Conservation (phyloP, 176 grass and related monocot species). For the Lolium multiflorum region DNA sequence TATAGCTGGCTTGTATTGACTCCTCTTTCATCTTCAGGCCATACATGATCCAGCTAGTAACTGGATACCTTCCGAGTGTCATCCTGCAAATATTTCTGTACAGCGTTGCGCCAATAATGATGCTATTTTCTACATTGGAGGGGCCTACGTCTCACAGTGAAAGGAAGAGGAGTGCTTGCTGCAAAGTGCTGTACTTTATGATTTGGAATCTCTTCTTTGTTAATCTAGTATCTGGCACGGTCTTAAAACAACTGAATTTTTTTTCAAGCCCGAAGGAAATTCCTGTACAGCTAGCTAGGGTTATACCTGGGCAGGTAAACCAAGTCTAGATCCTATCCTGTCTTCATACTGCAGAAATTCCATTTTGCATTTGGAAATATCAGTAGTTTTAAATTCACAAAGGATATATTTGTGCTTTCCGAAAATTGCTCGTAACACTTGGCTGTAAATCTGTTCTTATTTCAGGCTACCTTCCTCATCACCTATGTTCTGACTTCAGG, state of each 20-base stretch:
- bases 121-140: constrained; percentile 86
- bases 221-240: constrained; percentile 80
- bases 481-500: constrained; percentile 98
- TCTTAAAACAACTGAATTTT: constrained; percentile 75
- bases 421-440: constrained; percentile 2
- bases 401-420: not conserved
- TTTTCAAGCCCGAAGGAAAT: constrained; percentile 78
- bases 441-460: constrained; percentile 35
- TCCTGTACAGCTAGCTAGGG: constrained; percentile 73
- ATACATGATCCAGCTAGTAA: constrained; percentile 83
- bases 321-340: not conserved
- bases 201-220: constrained; percentile 98
- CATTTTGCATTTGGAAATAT: constrained; percentile 12
- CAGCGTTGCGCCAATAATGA: constrained; percentile 82
- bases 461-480: constrained; percentile 96
- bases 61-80: constrained; percentile 98
- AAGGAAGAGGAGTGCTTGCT: constrained; percentile 96
- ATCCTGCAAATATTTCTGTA: constrained; percentile 80
- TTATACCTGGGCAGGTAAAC: constrained; percentile 83
- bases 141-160: constrained; percentile 87
- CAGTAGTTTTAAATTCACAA: not conserved
- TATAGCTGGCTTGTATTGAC: not conserved
- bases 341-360: constrained; percentile 27
- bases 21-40: constrained; percentile 49
- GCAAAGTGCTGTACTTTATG: constrained; percentile 86